A percentile compares a stretch with the other conserved stretches of the same genome.
Evolutionary conservation across 495 filamentous ascomycete species (phyloP).

Genomic region (Penicillium manginii): DNA sequence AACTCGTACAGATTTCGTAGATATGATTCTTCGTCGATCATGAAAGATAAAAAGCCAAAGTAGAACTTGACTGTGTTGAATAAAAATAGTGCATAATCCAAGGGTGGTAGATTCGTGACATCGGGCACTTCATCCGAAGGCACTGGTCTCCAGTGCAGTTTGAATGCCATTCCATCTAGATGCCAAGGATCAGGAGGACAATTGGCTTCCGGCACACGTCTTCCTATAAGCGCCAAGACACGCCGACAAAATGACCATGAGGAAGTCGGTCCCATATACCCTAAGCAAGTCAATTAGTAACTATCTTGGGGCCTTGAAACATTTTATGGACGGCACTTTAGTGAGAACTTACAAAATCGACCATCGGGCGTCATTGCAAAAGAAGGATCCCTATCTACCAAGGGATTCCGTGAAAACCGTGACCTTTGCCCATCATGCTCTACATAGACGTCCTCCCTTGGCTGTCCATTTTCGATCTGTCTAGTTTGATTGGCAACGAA

Average conservation of each 20-base stretch:
- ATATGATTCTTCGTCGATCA: slow-evolving; percentile 42
- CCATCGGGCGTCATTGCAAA: slow-evolving; percentile 37
- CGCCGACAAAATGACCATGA: slow-evolving; percentile 42
- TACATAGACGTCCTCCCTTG: slow-evolving; percentile 6
- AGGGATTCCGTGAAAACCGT: slow-evolving; percentile 34
- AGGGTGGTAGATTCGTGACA: slow-evolving; percentile 35
- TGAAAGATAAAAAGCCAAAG: slow-evolving; percentile 40
- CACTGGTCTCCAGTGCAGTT: slow-evolving; percentile 40
- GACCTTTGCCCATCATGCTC: slow-evolving; percentile 26
- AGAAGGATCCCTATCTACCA: slow-evolving; percentile 33
- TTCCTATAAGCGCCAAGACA: slow-evolving; percentile 32
- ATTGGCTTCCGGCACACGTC: slow-evolving; percentile 30
- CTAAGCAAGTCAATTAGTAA: slow-evolving; percentile 9
- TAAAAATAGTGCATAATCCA: slow-evolving; percentile 42
- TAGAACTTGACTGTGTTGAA: slow-evolving; percentile 46
- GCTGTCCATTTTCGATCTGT: neutral
- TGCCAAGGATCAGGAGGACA: slow-evolving; percentile 35
- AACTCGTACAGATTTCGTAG: slow-evolving; percentile 37
- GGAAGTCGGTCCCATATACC: slow-evolving; percentile 40
- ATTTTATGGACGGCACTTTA: neutral
- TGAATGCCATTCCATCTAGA: slow-evolving; percentile 42
- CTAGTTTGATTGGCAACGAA: slow-evolving; percentile 8
- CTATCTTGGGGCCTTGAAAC: neutral
- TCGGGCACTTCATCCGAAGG: slow-evolving; percentile 34
- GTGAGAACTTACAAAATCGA: slow-evolving; percentile 28